Percentiles rank a stretch among this genome's conserved stretches.
Evolutionary conservation across 768 basidiomycete species (phyloP).

Genomic region (Macrocybe gigantea): DNA sequence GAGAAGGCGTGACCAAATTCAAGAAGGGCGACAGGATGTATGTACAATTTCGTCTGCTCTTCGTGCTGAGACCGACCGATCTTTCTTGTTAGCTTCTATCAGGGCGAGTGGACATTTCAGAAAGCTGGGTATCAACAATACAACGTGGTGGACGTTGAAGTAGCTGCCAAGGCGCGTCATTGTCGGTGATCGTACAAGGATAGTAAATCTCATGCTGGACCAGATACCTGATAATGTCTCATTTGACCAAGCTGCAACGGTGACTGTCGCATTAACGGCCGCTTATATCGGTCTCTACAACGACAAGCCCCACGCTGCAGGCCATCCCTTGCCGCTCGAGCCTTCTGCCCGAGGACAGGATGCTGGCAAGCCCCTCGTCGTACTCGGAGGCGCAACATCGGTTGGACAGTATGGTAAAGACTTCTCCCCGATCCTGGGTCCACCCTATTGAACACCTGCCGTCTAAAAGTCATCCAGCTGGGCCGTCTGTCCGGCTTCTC

Average conservation of each 20-base stretch:
- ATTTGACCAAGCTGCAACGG: conserved; percentile 29
- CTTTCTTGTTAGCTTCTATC: conserved; percentile 17
- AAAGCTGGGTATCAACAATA: not conserved
- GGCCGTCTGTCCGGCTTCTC: conserved; percentile 31
- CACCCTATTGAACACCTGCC: not conserved
- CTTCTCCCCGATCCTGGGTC: no score
- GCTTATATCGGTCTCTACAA: conserved; percentile 26
- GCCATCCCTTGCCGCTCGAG: conserved; percentile 24
- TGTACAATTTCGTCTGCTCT: not conserved
- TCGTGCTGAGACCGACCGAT: conserved; percentile 16
- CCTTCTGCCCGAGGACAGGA: conserved; percentile 21
- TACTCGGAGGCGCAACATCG: conserved; percentile 30
- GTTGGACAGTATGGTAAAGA: conserved; percentile 28
- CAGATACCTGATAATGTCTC: conserved; percentile 28
- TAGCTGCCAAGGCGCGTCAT: not conserved
- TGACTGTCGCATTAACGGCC: conserved; percentile 24
- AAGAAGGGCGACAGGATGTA: conserved; percentile 1
- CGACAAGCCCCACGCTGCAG: conserved; percentile 17
- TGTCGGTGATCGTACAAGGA: not conserved
- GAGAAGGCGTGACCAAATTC: conserved; percentile 1
- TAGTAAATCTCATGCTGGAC: not conserved
- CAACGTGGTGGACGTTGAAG: not conserved
- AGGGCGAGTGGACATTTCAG: not conserved
- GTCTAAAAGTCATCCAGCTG: conserved; percentile 25
- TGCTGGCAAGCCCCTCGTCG: conserved; percentile 24